Evolutionary conservation across 495 filamentous ascomycete genomes (phyloP).

Genomic region (Penicillium pulvis): DNA sequence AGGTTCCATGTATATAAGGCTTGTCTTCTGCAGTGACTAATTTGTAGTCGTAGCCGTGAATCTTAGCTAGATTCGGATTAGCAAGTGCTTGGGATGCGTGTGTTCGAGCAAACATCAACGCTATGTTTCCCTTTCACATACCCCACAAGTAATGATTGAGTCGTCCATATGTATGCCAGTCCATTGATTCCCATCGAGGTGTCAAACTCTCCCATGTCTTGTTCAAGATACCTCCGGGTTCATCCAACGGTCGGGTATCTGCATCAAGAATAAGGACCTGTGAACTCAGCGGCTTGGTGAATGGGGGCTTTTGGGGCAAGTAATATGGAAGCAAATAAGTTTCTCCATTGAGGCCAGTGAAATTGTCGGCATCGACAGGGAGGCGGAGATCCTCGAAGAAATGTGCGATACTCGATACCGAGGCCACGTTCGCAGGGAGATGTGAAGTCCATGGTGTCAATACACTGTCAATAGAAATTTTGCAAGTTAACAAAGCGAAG

Average conservation of each 20-base stretch:
- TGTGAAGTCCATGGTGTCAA: not conserved
- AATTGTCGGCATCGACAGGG: slow-evolving; percentile 6
- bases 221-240: slow-evolving; percentile 31
- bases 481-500: not conserved
- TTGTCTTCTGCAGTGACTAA: slow-evolving; percentile 35
- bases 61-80: slow-evolving; percentile 32
- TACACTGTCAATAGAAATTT: not conserved
- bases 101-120: too few relatives aligned
- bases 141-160: slow-evolving; percentile 45
- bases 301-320: slow-evolving; percentile 3
- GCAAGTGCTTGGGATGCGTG: too few relatives aligned
- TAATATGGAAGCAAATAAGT: slow-evolving; percentile 4
- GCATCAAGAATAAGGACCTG: slow-evolving; percentile 43
- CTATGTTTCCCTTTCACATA: slow-evolving; percentile 2
- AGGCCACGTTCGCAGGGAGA: too few relatives aligned
- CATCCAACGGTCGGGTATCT: slow-evolving; percentile 38
- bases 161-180: slow-evolving; percentile 33
- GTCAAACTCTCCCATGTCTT: slow-evolving; percentile 10
- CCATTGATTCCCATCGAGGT: slow-evolving; percentile 18
- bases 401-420: not conserved
- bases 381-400: slow-evolving; percentile 2
- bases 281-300: slow-evolving; percentile 30
- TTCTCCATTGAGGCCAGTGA: slow-evolving; percentile 3
- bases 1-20: slow-evolving; percentile 39
- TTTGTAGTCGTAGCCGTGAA: slow-evolving; percentile 58